Evolutionary conservation across 306 rosid species (phyloP).

Genomic region (Cucumis hystrix): DNA sequence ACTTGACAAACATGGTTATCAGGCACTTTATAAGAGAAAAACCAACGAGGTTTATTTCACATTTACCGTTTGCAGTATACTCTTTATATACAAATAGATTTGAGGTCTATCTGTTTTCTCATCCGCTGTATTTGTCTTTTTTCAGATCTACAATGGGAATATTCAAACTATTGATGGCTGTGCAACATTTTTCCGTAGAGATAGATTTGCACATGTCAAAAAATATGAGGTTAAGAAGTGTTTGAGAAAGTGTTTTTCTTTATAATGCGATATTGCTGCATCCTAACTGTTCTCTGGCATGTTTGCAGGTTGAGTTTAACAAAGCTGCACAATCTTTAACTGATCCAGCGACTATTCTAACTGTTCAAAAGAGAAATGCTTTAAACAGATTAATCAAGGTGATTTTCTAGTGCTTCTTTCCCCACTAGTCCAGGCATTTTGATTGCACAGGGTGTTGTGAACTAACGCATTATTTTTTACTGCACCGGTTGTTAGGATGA

Average conservation of each 20-base stretch:
- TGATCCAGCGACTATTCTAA: conserved; percentile 63
- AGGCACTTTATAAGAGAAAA: conserved; percentile 80
- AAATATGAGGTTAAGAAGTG: conserved; percentile 78
- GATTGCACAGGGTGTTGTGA: neutral
- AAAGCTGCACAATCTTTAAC: conserved; percentile 97
- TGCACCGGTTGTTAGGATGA: conserved; percentile 50
- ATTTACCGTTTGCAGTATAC: neutral
- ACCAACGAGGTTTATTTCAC: conserved; percentile 59
- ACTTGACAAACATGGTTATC: conserved; percentile 85
- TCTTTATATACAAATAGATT: neutral
- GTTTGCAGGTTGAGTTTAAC: conserved; percentile 86
- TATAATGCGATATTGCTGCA: neutral
- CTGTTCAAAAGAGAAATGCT: conserved; percentile 80
- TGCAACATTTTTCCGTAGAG: conserved; percentile 97
- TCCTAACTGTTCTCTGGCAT: conserved; percentile 8
- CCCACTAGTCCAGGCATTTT: neutral
- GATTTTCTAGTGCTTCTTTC: conserved; percentile 6
- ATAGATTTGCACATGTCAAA: conserved; percentile 85
- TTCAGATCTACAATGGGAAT: conserved; percentile 52
- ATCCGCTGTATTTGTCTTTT: neutral
- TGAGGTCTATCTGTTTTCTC: conserved; percentile 2
- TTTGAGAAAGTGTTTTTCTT: conserved; percentile 17
- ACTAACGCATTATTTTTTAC: neutral
- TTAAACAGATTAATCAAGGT: conserved; percentile 88
- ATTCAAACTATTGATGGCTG: conserved; percentile 71